Percentiles rank a stretch among this genome's conserved stretches.
Conservation (phyloP, 1,139 yeast species). For the Nakaseomyces nivariensis region DNA sequence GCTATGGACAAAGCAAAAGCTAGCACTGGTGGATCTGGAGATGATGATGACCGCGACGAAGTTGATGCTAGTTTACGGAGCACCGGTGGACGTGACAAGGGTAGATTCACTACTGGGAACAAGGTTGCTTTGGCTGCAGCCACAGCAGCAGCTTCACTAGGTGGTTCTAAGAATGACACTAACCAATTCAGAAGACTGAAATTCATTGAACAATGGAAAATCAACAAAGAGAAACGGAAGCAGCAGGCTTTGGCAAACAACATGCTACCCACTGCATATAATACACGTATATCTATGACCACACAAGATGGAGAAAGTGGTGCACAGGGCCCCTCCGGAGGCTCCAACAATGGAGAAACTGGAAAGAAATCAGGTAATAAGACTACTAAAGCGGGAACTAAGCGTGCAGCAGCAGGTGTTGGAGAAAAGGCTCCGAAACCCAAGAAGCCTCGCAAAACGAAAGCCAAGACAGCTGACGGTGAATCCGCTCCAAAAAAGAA, state of each 20-base stretch:
- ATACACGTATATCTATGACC: constrained; percentile 27
- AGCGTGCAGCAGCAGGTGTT: constrained; percentile 10
- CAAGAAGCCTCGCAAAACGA: constrained; percentile 19
- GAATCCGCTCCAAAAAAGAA: constrained; percentile 21
- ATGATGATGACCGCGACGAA: constrained; percentile 4
- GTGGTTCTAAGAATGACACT: constrained; percentile 29
- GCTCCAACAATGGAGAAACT: constrained; percentile 4
- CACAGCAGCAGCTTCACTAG: constrained; percentile 30
- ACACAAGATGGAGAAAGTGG: constrained; percentile 13
- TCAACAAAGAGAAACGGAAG: constrained; percentile 35
- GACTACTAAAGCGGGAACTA: constrained; percentile 20
- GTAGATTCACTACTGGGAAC: constrained; percentile 5
- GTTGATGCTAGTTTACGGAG: not conserved
- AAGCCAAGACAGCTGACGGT: constrained; percentile 19
- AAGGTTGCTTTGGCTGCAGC: constrained; percentile 25
- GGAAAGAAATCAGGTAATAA: constrained; percentile 8
- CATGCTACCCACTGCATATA: constrained; percentile 20
- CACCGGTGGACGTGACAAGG: constrained; percentile 1
- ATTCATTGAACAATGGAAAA: constrained; percentile 40
- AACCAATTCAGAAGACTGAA: constrained; percentile 41
- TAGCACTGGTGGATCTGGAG: not conserved
- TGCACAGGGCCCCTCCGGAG: not conserved
- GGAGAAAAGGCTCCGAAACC: not conserved
- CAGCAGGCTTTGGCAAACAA: constrained; percentile 28
- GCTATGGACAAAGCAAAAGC: constrained; percentile 21